These are phyloP conservation scores for Albophoma yamanashiensis DNA, from an alignment of 2,329 filamentous ascomycete species.

Conservation along the genomic window DNA sequence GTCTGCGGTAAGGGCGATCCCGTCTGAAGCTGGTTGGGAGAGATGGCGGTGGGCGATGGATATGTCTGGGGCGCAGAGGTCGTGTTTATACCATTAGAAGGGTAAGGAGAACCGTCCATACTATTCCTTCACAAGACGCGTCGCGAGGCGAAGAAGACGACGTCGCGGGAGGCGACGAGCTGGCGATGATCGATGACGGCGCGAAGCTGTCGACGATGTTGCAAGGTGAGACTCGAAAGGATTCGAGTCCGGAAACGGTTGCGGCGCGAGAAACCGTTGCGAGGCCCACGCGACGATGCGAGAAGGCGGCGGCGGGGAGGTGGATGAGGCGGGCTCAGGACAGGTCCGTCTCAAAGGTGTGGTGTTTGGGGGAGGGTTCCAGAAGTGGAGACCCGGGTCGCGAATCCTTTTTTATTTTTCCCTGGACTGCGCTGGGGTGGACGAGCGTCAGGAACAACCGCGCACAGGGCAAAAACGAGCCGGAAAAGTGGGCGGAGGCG, in stretches of 20 bases:
- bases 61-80: slow-evolving; percentile 37
- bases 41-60: slow-evolving; percentile 39
- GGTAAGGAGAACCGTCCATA: slow-evolving; percentile 46
- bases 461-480: slow-evolving; percentile 9
- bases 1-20: slow-evolving; percentile 39
- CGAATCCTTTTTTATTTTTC: slow-evolving; percentile 26
- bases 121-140: slow-evolving; percentile 26
- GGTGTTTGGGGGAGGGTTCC: slow-evolving; percentile 31
- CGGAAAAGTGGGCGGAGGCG: slow-evolving; percentile 16
- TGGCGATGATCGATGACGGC: not conserved
- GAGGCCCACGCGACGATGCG: slow-evolving; percentile 15
- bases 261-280: slow-evolving; percentile 5
- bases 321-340: slow-evolving; percentile 26
- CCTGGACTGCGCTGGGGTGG: slow-evolving; percentile 6
- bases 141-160: slow-evolving; percentile 11
- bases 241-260: slow-evolving; percentile 1
- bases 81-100: slow-evolving; percentile 46
- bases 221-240: not conserved
- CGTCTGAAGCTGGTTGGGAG: slow-evolving; percentile 40
- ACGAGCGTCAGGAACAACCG: slow-evolving; percentile 10
- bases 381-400: slow-evolving; percentile 33
- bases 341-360: slow-evolving; percentile 27
- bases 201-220: not conserved
- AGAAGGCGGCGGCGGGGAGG: slow-evolving; percentile 16
- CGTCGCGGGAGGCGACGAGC: not conserved